Evolutionary conservation across 495 filamentous ascomycete species (phyloP).

Genomic region (Umbilicaria muhlenbergii): DNA sequence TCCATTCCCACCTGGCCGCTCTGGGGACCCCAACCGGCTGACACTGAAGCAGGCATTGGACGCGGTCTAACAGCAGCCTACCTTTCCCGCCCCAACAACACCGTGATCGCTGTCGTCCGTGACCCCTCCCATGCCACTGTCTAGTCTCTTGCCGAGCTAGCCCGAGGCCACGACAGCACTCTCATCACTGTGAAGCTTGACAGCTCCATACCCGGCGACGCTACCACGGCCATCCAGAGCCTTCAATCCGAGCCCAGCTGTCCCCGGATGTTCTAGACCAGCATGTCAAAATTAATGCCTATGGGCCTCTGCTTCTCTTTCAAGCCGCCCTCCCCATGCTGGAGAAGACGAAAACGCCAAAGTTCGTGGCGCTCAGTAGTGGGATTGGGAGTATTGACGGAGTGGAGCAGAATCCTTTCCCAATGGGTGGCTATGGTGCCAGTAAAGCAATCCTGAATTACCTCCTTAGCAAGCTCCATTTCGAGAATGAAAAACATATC

Average conservation of each 20-base stretch:
- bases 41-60: constrained; percentile 26
- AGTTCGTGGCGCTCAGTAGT: constrained; percentile 22
- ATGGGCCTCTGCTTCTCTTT: constrained; percentile 22
- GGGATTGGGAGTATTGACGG: constrained; percentile 1
- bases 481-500: constrained; percentile 22
- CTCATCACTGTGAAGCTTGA: constrained; percentile 30
- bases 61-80: constrained; percentile 22
- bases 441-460: constrained; percentile 26
- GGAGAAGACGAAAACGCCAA: constrained; percentile 17
- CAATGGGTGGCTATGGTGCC: constrained; percentile 23
- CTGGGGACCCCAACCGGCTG: neutral
- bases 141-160: constrained; percentile 13
- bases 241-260: constrained; percentile 3
- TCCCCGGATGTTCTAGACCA: constrained; percentile 16
- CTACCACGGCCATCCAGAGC: constrained; percentile 12
- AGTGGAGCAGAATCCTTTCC: constrained; percentile 12
- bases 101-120: constrained; percentile 32
- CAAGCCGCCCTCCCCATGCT: constrained; percentile 24
- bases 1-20: no score
- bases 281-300: constrained; percentile 25
- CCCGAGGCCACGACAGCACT: constrained; percentile 17
- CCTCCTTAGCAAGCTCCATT: constrained; percentile 21
- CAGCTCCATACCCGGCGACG: constrained; percentile 14
- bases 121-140: constrained; percentile 16
- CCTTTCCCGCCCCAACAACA: constrained; percentile 26